Base-by-base conservation (phyloP, 2,329 filamentous ascomycete genomes). In the Lachnellula occidentalis region DNA sequence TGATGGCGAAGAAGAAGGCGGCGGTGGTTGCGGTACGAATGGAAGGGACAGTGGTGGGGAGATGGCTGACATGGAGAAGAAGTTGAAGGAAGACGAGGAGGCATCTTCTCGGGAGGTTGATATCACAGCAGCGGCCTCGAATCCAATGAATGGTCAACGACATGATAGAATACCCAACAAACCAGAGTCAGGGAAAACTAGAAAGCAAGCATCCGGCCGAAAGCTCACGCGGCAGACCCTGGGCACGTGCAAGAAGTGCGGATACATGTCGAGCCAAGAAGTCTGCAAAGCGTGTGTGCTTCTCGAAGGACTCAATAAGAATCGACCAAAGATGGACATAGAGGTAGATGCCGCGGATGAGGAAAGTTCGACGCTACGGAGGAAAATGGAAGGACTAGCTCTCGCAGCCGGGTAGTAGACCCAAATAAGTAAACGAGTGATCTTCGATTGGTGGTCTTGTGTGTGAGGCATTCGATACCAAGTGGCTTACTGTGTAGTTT, bases 271-370 rank as follows among this genome's bases (percentile, higher is more conserved):
- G 2, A 96, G 92, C 64, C 94, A 99, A 71, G 81, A 83, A 31
- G 82, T 96, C 39, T 99, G 94, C 73, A 95, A 99, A 72, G 94
- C 94, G 0, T 99, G 94, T 69, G 87, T 85, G 58, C 75, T 99
- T 45, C 79, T 99, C 2, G 92, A 97, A 64, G 90, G 88, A 0
- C 71, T 99, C 47, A 99, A 99, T 69, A 96, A 94, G 72, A 86
- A 85, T 61, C 74, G 82, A 56, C 78, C 78, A 69, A 85, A 85
- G 61, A 77, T 82, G 62, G 76, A 82, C 63, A 81, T 85, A 46
- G 65, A 67, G 48, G 57, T 69, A 17, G 65, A 66, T 56, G 62
- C 65, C 27, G 66, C 69, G 42, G 67, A 79, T 56, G 76, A 79
- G 56, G 73, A 74, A 54, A 78, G 76, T 61, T 75, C 76, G 15